Evolutionary conservation across 495 filamentous ascomycete species (phyloP).

Genomic region (Xylaria cubensis): DNA sequence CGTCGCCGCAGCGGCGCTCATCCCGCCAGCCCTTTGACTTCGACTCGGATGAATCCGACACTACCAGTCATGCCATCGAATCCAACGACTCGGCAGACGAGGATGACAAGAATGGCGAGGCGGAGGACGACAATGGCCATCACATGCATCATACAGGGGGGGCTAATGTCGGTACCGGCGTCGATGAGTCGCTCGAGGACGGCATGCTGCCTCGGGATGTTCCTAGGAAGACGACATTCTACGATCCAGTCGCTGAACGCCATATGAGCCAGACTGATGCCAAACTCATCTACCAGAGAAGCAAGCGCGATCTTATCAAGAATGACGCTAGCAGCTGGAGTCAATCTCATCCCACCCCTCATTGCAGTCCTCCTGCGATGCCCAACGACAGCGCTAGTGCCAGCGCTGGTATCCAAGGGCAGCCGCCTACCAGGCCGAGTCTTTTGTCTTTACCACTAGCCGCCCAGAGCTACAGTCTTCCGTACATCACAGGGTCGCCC

Average conservation of each 20-base stretch:
- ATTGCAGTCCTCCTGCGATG: conserved; percentile 51
- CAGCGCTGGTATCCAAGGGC: conserved; percentile 9
- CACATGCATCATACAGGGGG: conserved; percentile 7
- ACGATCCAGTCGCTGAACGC: conserved; percentile 87
- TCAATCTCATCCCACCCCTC: conserved; percentile 53
- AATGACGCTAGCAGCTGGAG: conserved; percentile 53
- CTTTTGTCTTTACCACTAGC: conserved; percentile 28
- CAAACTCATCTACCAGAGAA: conserved; percentile 92
- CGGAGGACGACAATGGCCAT: conserved; percentile 24
- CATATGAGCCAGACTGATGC: conserved; percentile 89
- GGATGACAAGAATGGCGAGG: conserved; percentile 23
- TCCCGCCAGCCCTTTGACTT: conserved; percentile 37
- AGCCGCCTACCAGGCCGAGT: conserved; percentile 27
- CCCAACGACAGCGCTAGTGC: conserved; percentile 19
- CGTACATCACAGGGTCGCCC: conserved; percentile 38
- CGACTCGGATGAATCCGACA: conserved; percentile 38
- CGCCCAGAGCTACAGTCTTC: conserved; percentile 39
- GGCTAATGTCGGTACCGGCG: conserved; percentile 14
- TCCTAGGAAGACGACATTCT: conserved; percentile 80
- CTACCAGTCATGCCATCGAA: conserved; percentile 29
- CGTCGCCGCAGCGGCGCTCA: conserved; percentile 32
- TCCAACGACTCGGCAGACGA: conserved; percentile 26
- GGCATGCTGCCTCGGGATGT: conserved; percentile 76
- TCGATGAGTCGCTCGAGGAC: conserved; percentile 44
- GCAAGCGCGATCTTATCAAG: conserved; percentile 67